A percentile compares a stretch with the other conserved stretches of the same genome.
Evolutionary conservation across 495 filamentous ascomycete species (phyloP).

Genomic region (Aspergillus homomorphus): DNA sequence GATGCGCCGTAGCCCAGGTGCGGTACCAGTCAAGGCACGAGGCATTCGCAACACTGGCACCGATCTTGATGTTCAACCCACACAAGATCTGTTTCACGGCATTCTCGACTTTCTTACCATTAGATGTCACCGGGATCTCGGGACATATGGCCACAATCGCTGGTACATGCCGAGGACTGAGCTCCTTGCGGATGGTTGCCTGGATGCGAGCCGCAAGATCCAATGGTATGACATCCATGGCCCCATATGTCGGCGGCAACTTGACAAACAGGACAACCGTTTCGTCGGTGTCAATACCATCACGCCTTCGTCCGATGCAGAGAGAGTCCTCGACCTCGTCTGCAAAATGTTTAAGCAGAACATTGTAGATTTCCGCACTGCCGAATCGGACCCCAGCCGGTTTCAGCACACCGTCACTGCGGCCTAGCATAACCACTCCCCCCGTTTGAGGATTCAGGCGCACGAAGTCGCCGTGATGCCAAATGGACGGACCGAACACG

Average conservation of each 20-base stretch:
- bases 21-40: conserved; percentile 83
- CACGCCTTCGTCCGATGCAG: conserved; percentile 74
- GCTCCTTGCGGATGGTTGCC: conserved; percentile 60
- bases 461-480: conserved; percentile 96
- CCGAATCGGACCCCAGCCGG: conserved; percentile 85
- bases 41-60: conserved; percentile 81
- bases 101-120: conserved; percentile 94
- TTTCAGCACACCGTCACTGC: conserved; percentile 89
- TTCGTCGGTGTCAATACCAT: conserved; percentile 70
- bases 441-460: conserved; percentile 69
- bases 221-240: conserved; percentile 19
- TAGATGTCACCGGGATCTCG: conserved; percentile 83
- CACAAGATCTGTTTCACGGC: conserved; percentile 93
- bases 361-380: conserved; percentile 87
- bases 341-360: conserved; percentile 77
- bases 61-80: conserved; percentile 78
- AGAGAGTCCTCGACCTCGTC: conserved; percentile 76
- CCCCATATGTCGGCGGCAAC: conserved; percentile 48
- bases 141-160: conserved; percentile 72
- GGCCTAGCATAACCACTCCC: conserved; percentile 80
- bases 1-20: conserved; percentile 57
- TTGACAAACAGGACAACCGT: conserved; percentile 83
- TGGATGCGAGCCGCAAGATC: conserved; percentile 60
- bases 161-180: conserved; percentile 85
- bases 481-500: conserved; percentile 64